Conservation (phyloP, 2,329 filamentous ascomycete species). For the Aureobasidium lini region DNA sequence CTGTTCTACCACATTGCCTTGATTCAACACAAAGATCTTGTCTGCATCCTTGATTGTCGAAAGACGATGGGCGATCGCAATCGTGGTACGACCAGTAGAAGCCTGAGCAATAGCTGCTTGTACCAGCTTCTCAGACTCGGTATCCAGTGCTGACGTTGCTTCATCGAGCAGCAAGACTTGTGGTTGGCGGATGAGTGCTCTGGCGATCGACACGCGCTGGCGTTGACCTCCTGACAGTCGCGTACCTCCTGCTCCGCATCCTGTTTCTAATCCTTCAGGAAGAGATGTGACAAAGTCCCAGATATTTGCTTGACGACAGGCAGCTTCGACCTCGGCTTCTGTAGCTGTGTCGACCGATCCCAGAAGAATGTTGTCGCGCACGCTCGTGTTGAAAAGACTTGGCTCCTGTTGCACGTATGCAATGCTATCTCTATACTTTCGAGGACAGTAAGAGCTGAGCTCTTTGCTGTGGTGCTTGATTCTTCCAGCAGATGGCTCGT, state of each 20-base stretch:
- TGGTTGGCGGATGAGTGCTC: conserved; percentile 36
- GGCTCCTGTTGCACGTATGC: conserved; percentile 39
- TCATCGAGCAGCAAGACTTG: conserved; percentile 36
- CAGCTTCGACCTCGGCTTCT: conserved; percentile 26
- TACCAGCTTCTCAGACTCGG: conserved; percentile 34
- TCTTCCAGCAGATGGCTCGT: conserved; percentile 32
- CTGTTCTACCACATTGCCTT: conserved; percentile 40
- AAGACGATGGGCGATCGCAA: conserved; percentile 39
- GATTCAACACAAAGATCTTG: conserved; percentile 40
- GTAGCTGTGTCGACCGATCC: conserved; percentile 24
- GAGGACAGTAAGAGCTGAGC: conserved; percentile 30
- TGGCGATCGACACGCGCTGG: conserved; percentile 36
- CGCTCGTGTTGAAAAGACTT: conserved; percentile 36
- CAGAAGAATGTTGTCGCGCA: conserved; percentile 37
- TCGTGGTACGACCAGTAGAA: conserved; percentile 27
- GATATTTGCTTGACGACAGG: conserved; percentile 35
- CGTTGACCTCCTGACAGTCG: conserved; percentile 38
- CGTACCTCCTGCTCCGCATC: conserved; percentile 32
- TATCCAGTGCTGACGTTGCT: conserved; percentile 36
- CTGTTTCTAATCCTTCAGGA: conserved; percentile 55
- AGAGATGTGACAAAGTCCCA: conserved; percentile 41
- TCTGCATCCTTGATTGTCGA: conserved; percentile 36
- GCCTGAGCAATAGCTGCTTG: conserved; percentile 34
- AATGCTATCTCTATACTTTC: conserved; percentile 28
- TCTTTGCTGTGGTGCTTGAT: conserved; percentile 35